A percentile compares a stretch with the other conserved stretches of the same genome.
phyloP scores from a whole-genome alignment of 306 rosid species.

The Castanea sativa region DNA sequence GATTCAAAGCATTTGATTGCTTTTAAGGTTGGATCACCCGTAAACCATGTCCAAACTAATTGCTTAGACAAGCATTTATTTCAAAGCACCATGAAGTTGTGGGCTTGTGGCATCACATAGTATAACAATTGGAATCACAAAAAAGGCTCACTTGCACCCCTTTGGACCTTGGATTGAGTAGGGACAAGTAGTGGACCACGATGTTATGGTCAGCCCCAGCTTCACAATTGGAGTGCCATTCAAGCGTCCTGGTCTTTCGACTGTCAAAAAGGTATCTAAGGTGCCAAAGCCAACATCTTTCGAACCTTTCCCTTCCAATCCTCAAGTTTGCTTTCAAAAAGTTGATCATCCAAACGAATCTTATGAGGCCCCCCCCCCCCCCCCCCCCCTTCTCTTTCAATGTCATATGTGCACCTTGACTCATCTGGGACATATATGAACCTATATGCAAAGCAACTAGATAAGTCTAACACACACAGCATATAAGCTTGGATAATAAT shows the following conservation, averaged over 20 bases:
- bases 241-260: conserved; percentile 21
- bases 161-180: conserved; percentile 27
- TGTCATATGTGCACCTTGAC: conserved; percentile 28
- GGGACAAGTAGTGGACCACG: conserved; percentile 37
- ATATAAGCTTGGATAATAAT: too few relatives aligned
- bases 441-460: too few relatives aligned
- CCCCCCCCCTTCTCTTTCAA: neutral
- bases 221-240: conserved; percentile 2
- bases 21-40: neutral
- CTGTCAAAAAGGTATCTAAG: conserved; percentile 30
- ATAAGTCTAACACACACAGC: too few relatives aligned
- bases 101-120: conserved; percentile 35
- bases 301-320: conserved; percentile 38
- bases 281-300: conserved; percentile 38
- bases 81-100: conserved; percentile 18
- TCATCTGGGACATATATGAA: conserved; percentile 24
- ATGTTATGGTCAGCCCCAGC: conserved; percentile 29
- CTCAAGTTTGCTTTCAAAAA: conserved; percentile 36
- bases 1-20: neutral
- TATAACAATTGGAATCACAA: conserved; percentile 20
- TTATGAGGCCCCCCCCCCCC: conserved; percentile 31
- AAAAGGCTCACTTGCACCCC: conserved; percentile 29
- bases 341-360: conserved; percentile 51
- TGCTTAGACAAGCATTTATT: neutral
- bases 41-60: neutral